Percentiles rank a stretch among this genome's conserved stretches.
Conservation (phyloP, 2,329 filamentous ascomycete genomes). For the Zelopaecilomyces penicillatus region DNA sequence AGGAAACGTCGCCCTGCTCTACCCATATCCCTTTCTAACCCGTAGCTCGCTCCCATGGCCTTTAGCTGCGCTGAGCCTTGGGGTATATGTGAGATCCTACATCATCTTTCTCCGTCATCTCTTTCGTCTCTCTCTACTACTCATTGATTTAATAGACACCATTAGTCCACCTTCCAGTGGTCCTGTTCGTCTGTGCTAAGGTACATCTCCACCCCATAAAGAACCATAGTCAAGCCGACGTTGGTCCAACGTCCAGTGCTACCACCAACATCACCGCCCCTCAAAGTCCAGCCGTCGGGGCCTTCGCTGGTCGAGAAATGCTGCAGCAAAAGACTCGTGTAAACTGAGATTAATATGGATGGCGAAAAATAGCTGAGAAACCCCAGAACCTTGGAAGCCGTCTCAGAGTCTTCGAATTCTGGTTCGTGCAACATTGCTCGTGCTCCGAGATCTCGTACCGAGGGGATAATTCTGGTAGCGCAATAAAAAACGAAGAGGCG, state of each 20-base stretch:
- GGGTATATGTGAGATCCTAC: background rate
- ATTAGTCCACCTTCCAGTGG: conserved; percentile 92
- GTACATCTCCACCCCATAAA: conserved; percentile 87
- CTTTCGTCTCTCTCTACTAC: background rate
- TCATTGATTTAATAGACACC: conserved; percentile 3
- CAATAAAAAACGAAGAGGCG: conserved; percentile 93
- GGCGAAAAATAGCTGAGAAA: conserved; percentile 91
- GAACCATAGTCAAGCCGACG: conserved; percentile 73
- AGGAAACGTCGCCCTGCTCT: too few species aligned
- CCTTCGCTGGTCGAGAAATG: conserved; percentile 78
- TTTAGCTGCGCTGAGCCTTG: conserved; percentile 6
- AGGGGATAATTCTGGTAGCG: conserved; percentile 90
- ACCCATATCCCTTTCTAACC: too few species aligned
- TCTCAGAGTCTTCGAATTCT: conserved; percentile 75
- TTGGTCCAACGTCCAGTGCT: conserved; percentile 95
- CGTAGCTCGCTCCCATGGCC: too few species aligned
- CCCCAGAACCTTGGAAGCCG: conserved; percentile 69
- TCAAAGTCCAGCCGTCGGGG: conserved; percentile 71
- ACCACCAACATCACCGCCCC: conserved; percentile 70
- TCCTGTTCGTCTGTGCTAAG: conserved; percentile 78
- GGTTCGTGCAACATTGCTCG: conserved; percentile 77
- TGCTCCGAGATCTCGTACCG: conserved; percentile 79
- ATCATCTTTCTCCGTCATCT: background rate
- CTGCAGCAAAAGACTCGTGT: conserved; percentile 90
- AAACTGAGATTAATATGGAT: conserved; percentile 88